phyloP scores from a whole-genome alignment of 257 asterid species.

The Gynochthodes officinalis region DNA sequence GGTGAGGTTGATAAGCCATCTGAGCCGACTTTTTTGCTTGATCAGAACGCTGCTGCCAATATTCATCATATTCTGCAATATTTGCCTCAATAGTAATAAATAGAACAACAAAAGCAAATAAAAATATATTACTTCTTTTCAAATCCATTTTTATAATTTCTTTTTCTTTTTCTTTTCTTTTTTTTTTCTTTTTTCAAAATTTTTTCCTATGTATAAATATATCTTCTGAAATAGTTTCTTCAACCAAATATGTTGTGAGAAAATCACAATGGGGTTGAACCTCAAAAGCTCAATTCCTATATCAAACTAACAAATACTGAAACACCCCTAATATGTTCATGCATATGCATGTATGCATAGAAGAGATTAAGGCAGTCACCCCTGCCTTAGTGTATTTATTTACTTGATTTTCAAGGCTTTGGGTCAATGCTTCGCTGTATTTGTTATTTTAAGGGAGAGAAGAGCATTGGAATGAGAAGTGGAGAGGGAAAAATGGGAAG shows the following conservation, averaged over 20 bases:
- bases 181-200: not conserved
- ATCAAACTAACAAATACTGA: not conserved
- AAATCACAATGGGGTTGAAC: not conserved
- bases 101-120: constrained; percentile 10
- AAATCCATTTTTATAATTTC: constrained; percentile 2
- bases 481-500: constrained; percentile 28
- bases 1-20: constrained; percentile 21
- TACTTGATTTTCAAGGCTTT: not conserved
- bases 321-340: not conserved
- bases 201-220: too few relatives aligned
- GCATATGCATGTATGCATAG: not conserved
- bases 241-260: not conserved
- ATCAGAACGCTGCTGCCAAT: constrained; percentile 24
- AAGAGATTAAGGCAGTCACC: not conserved
- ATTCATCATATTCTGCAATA: constrained; percentile 18
- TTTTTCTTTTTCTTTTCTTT: too few relatives aligned
- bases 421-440: not conserved
- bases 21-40: constrained; percentile 24
- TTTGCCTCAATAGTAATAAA: constrained; percentile 16
- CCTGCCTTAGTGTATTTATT: not conserved
- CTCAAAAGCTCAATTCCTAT: not conserved
- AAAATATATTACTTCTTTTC: constrained; percentile 3
- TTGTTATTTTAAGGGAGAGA: not conserved
- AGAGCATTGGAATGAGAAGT: constrained; percentile 18
- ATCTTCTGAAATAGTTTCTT: not conserved